Conservation (phyloP, 2,329 filamentous ascomycete species). For the Calonectria montana region DNA sequence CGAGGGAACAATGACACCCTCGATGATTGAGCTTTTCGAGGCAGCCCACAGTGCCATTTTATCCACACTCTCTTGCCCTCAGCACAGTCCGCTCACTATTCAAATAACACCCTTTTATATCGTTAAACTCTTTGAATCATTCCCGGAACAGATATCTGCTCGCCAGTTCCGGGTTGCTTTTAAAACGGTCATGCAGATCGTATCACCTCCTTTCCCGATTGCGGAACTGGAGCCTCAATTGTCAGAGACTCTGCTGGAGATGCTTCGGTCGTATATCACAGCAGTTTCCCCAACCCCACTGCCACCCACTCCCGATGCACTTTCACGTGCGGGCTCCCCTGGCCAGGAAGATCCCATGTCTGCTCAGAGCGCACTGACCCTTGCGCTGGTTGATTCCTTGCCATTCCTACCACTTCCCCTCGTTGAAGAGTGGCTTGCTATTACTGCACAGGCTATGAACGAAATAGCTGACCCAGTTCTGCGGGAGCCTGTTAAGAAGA, state of each 20-base stretch:
- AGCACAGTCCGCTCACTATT: constrained; percentile 77
- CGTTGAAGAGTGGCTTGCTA: constrained; percentile 83
- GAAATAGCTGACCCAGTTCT: constrained; percentile 70
- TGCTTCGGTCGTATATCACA: constrained; percentile 72
- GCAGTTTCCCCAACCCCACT: constrained; percentile 60
- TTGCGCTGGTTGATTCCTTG: constrained; percentile 83
- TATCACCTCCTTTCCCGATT: constrained; percentile 82
- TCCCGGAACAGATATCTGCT: constrained; percentile 81
- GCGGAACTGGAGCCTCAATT: constrained; percentile 79
- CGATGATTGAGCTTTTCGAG: constrained; percentile 77
- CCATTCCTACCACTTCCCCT: constrained; percentile 77
- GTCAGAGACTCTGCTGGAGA: constrained; percentile 84
- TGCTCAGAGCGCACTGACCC: constrained; percentile 80
- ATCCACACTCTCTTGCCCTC: constrained; percentile 82
- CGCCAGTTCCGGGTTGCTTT: constrained; percentile 92
- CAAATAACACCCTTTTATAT: constrained; percentile 85
- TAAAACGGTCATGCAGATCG: constrained; percentile 84
- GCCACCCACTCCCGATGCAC: constrained; percentile 52
- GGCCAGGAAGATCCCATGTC: constrained; percentile 62
- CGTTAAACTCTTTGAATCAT: constrained; percentile 81
- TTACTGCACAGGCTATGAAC: constrained; percentile 76
- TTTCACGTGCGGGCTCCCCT: constrained; percentile 45
- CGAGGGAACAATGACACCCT: constrained; percentile 55
- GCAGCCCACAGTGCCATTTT: constrained; percentile 86
- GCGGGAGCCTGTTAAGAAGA: constrained; percentile 72